phyloP scores from a whole-genome alignment of 2,329 filamentous ascomycete genomes.

The Fusarium equiseti region DNA sequence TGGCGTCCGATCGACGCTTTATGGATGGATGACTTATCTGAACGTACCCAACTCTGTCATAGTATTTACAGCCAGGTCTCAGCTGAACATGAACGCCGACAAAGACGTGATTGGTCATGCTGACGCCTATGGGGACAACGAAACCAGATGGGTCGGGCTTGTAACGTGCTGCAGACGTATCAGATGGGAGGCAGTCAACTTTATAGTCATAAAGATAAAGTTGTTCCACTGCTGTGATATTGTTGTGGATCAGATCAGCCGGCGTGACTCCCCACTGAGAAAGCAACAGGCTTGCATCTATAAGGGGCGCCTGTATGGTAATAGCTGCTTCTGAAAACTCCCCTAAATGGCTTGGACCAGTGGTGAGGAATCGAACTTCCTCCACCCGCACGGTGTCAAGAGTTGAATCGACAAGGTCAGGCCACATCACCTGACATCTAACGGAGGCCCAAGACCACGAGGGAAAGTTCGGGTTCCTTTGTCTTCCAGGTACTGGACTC shows the following conservation, averaged over 20 bases:
- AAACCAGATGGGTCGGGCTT: not conserved
- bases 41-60: not conserved
- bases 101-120: not conserved
- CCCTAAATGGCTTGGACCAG: not conserved
- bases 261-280: too few species aligned
- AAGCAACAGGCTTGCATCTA: not conserved
- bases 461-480: rapidly evolving
- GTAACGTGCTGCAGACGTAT: rapidly evolving
- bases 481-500: not conserved
- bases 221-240: not conserved
- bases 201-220: not conserved
- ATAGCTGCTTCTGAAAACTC: not conserved
- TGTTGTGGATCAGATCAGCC: not conserved
- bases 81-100: rapidly evolving
- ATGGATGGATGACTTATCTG: not conserved
- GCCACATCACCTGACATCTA: not conserved
- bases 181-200: not conserved
- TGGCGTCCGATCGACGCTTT: not conserved
- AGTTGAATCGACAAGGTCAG: not conserved
- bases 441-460: not conserved
- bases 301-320: not conserved
- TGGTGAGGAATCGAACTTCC: not conserved
- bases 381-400: rapidly evolving
- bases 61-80: not conserved
- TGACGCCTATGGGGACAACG: not conserved